Percentiles rank a stretch among this genome's conserved stretches.
Evolutionary conservation across 208 protist species (phyloP).

Genomic region (Leptomonas seymouri): DNA sequence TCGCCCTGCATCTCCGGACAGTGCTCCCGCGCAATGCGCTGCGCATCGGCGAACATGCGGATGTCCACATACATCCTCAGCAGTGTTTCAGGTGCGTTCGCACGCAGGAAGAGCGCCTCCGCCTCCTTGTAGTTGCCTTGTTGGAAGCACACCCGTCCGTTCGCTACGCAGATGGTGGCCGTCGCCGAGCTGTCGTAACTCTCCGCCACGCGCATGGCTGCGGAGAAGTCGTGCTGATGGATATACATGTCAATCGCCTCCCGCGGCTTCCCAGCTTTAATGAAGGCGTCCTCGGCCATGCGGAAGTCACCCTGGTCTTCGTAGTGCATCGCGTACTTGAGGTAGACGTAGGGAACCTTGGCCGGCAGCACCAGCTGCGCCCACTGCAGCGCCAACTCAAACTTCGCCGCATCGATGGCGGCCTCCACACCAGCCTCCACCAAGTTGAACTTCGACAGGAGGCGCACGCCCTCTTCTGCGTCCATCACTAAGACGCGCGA

Average conservation of each 20-base stretch:
- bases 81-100: slow-evolving; percentile 92
- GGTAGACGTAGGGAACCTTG: slow-evolving; percentile 96
- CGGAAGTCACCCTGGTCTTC: slow-evolving; percentile 96
- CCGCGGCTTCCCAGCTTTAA: slow-evolving; percentile 96
- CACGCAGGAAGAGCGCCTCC: slow-evolving; percentile 92
- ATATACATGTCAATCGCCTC: slow-evolving; percentile 98
- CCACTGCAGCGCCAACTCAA: slow-evolving; percentile 95
- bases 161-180: slow-evolving; percentile 86
- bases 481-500: slow-evolving; percentile 93
- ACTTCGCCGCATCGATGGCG: slow-evolving; percentile 92
- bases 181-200: slow-evolving; percentile 89
- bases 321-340: slow-evolving; percentile 97
- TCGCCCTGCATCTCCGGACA: slow-evolving; percentile 85
- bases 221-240: slow-evolving; percentile 96
- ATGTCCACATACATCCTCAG: slow-evolving; percentile 95
- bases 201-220: slow-evolving; percentile 97
- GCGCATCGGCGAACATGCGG: slow-evolving; percentile 93
- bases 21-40: slow-evolving; percentile 92
- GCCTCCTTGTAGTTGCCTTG: slow-evolving; percentile 91
- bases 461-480: slow-evolving; percentile 93
- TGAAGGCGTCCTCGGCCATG: slow-evolving; percentile 96
- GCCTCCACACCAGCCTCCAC: slow-evolving; percentile 96
- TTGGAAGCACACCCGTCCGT: slow-evolving; percentile 89
- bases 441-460: slow-evolving; percentile 95
- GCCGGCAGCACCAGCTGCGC: slow-evolving; percentile 86